Percentiles rank a stretch among this genome's conserved stretches.
These are phyloP conservation scores for Biscogniauxia marginata DNA, from an alignment of 2,329 filamentous ascomycete species.

Conservation along the genomic window DNA sequence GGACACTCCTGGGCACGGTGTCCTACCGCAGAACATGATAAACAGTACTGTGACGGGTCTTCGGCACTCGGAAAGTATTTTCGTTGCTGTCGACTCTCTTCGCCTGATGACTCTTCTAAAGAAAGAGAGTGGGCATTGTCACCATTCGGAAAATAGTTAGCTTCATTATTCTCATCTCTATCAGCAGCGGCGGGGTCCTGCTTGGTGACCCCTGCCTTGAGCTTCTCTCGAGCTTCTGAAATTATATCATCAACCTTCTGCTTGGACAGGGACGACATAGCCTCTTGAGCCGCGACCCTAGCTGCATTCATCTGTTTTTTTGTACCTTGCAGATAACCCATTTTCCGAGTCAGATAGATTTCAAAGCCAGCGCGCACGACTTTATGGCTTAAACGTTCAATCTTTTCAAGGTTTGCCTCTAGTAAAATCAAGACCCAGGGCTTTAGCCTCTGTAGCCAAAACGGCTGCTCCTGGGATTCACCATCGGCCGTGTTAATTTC, in stretches of 20 bases:
- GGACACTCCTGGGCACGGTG: conserved; percentile 49
- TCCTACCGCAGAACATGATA: conserved; percentile 49
- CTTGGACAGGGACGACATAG: conserved; percentile 10
- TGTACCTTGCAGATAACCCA: conserved; percentile 18
- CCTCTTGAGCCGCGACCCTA: conserved; percentile 12
- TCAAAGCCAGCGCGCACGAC: conserved; percentile 21
- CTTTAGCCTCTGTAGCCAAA: conserved; percentile 8
- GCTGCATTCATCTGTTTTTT: conserved; percentile 14
- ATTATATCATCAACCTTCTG: conserved; percentile 15
- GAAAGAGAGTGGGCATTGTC: neutral
- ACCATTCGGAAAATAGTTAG: neutral
- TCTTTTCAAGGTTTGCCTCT: conserved; percentile 14
- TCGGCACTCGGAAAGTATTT: conserved; percentile 53
- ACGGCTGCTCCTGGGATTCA: neutral
- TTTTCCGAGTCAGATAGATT: conserved; percentile 17
- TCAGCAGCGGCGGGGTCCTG: neutral
- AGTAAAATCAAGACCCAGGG: conserved; percentile 9
- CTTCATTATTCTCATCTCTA: neutral
- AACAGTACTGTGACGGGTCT: conserved; percentile 45
- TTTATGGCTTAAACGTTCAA: conserved; percentile 17
- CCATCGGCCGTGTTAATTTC: neutral
- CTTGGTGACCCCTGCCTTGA: conserved; percentile 36
- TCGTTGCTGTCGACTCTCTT: conserved; percentile 40
- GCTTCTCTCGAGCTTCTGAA: conserved; percentile 18
- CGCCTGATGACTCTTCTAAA: conserved; percentile 18